These are phyloP conservation scores for Penicillium cataractarum DNA, from an alignment of 495 filamentous ascomycete genomes.

Conservation along the genomic window DNA sequence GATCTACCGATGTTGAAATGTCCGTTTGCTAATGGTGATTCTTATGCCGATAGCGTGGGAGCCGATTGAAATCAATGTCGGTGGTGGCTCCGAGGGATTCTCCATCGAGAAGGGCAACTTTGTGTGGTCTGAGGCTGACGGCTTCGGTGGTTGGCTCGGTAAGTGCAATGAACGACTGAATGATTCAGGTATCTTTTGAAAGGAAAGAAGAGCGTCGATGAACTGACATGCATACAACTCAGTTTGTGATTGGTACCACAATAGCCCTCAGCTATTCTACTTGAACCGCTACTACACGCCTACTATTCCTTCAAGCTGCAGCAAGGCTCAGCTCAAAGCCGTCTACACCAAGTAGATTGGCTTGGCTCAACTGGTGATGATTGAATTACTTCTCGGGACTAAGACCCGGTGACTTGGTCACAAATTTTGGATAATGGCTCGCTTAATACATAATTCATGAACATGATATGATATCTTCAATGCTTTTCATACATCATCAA, in stretches of 20 bases:
- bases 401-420: neutral
- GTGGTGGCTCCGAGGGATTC: constrained; percentile 41
- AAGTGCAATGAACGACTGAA: constrained; percentile 23
- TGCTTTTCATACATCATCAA: constrained; percentile 24
- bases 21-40: neutral
- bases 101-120: constrained; percentile 41
- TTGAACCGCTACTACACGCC: constrained; percentile 33
- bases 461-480: constrained; percentile 3
- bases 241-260: constrained; percentile 62
- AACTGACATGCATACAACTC: neutral
- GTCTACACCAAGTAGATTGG: constrained; percentile 26
- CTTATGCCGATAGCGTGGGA: constrained; percentile 40
- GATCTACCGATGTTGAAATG: neutral
- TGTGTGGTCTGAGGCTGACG: constrained; percentile 38
- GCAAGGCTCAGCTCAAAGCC: constrained; percentile 42
- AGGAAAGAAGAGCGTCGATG: neutral
- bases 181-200: constrained; percentile 1
- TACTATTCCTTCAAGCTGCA: constrained; percentile 48
- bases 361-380: neutral
- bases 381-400: neutral
- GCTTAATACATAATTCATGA: neutral
- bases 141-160: constrained; percentile 59
- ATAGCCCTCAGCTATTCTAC: constrained; percentile 58
- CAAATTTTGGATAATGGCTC: neutral
- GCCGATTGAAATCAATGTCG: constrained; percentile 46